Conservation (phyloP, 108 stramenopile species). For the Seminavis robusta region DNA sequence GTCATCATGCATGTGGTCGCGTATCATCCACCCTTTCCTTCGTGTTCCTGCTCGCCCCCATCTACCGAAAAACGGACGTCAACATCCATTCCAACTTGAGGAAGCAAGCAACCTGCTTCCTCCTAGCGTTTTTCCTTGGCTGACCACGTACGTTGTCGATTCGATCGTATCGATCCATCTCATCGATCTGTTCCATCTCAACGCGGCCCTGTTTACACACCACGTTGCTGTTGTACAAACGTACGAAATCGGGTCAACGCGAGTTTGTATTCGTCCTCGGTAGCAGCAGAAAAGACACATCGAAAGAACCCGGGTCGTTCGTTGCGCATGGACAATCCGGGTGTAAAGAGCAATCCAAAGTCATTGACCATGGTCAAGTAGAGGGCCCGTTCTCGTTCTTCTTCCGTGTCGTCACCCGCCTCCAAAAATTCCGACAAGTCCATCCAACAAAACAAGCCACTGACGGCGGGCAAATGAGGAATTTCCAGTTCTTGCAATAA, state of each 20-base stretch:
- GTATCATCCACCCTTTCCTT: too few species aligned
- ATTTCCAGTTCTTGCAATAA: slow-evolving; percentile 57
- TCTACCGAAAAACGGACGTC: too few species aligned
- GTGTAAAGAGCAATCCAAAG: slow-evolving; percentile 80
- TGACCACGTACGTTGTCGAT: too few species aligned
- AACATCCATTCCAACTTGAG: too few species aligned
- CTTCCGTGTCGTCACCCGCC: slow-evolving; percentile 24
- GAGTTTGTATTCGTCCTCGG: slow-evolving; percentile 70
- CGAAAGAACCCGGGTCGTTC: slow-evolving; percentile 83
- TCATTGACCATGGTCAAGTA: slow-evolving; percentile 70
- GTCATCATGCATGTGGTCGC: too few species aligned
- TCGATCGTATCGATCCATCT: too few species aligned
- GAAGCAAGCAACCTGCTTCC: too few species aligned
- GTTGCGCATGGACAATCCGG: slow-evolving; percentile 79
- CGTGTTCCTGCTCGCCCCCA: too few species aligned
- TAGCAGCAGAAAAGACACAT: slow-evolving; percentile 84
- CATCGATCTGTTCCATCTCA: too few species aligned
- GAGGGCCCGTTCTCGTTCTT: slow-evolving; percentile 63
- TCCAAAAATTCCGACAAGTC: slow-evolving; percentile 66
- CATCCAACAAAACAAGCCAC: slow-evolving; percentile 86
- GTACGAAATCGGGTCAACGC: slow-evolving; percentile 56
- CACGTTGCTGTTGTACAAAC: slow-evolving; percentile 45
- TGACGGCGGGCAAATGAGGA: slow-evolving; percentile 58
- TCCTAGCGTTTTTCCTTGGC: too few species aligned
- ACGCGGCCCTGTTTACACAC: too few species aligned